Evolutionary conservation across 768 basidiomycete genomes (phyloP).

Genomic region (Tricholomella constricta): DNA sequence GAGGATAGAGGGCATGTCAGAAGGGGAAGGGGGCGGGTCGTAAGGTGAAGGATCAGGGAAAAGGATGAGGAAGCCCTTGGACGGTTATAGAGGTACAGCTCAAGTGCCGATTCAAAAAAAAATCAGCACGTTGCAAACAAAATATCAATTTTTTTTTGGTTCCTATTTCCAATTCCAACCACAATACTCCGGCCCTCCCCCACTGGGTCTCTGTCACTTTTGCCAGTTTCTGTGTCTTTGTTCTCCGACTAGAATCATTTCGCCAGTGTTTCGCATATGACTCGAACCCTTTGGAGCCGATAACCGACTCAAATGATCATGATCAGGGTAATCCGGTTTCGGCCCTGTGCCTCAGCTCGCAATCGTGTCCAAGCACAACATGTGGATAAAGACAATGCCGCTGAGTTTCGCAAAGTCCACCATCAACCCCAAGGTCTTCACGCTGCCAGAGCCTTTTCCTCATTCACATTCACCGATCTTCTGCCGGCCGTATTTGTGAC

Average conservation of each 20-base stretch:
- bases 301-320: conserved; percentile 19
- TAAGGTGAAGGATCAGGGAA: conserved; percentile 15
- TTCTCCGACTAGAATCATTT: conserved; percentile 1
- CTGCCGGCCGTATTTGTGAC: conserved; percentile 3
- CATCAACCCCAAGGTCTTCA: neutral
- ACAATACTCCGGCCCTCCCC: conserved; percentile 4
- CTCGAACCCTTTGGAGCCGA: conserved; percentile 22
- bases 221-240: neutral
- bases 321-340: conserved; percentile 11
- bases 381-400: neutral
- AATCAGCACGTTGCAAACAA: conserved; percentile 9
- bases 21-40: conserved; percentile 9
- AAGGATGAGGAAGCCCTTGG: conserved; percentile 5
- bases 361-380: neutral
- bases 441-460: neutral
- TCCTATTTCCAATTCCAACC: conserved; percentile 1
- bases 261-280: conserved; percentile 14
- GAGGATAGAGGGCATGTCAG: conserved; percentile 75
- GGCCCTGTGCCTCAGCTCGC: conserved; percentile 15
- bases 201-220: neutral
- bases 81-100: conserved; percentile 16
- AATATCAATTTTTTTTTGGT: conserved; percentile 9
- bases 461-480: conserved; percentile 8
- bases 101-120: conserved; percentile 23
- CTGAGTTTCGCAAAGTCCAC: neutral